Evolutionary conservation across 1,139 yeast genomes (phyloP).

Genomic region (Saccharomyces pastorianus): DNA sequence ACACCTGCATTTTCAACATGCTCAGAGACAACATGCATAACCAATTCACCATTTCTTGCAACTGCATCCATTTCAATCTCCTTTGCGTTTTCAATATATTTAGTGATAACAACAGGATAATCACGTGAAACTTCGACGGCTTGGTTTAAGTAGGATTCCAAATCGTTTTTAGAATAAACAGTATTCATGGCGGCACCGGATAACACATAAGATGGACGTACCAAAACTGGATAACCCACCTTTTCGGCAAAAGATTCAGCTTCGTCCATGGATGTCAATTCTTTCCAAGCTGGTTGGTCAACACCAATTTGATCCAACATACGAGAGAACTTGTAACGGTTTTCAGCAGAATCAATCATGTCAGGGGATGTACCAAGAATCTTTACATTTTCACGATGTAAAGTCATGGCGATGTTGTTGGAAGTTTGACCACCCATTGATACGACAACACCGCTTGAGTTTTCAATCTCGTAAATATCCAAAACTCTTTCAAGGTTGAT

Average conservation of each 20-base stretch:
- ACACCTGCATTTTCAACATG: constrained; percentile 99
- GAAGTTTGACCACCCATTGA: constrained; percentile 99
- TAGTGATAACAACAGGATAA: constrained; percentile 95
- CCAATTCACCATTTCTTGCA: constrained; percentile 86
- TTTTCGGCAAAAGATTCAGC: constrained; percentile 88
- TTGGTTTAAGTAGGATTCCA: constrained; percentile 79
- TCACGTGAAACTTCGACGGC: constrained; percentile 97
- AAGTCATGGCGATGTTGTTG: constrained; percentile 87
- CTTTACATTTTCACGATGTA: constrained; percentile 92
- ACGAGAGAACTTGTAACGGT: constrained; percentile 94
- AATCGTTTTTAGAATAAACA: constrained; percentile 81
- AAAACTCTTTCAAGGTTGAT: constrained; percentile 90
- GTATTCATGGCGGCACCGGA: constrained; percentile 99
- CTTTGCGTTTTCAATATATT: constrained; percentile 93
- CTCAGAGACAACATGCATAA: constrained; percentile 97
- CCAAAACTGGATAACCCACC: constrained; percentile 91
- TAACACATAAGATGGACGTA: constrained; percentile 93
- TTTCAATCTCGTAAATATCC: constrained; percentile 91
- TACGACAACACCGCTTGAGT: constrained; percentile 85
- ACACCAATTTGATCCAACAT: constrained; percentile 95
- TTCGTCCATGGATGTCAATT: constrained; percentile 85
- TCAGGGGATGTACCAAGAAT: constrained; percentile 96
- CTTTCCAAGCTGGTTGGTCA: constrained; percentile 99
- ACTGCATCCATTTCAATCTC: constrained; percentile 99
- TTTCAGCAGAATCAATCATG: constrained; percentile 97